phyloP scores from a whole-genome alignment of 2,329 filamentous ascomycete species.

The Elsinoe necatrix region DNA sequence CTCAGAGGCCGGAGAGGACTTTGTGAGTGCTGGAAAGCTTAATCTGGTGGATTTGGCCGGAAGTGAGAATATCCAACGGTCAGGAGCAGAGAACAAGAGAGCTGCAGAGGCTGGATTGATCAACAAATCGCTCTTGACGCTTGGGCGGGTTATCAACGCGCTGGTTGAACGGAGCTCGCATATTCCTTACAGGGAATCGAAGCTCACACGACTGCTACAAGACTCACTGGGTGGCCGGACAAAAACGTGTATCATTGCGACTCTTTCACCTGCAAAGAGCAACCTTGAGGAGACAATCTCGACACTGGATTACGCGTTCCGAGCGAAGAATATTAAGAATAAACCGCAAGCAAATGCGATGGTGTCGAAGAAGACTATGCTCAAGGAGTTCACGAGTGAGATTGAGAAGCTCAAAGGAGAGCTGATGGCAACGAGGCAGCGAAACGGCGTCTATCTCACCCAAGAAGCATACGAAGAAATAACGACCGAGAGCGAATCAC shows the following conservation, averaged over 20 bases:
- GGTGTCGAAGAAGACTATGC: constrained; percentile 84
- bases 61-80: constrained; percentile 95
- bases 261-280: constrained; percentile 85
- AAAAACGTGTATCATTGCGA: constrained; percentile 98
- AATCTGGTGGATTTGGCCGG: constrained; percentile 95
- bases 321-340: constrained; percentile 97
- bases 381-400: constrained; percentile 82
- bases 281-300: constrained; percentile 98
- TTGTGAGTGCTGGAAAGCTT: constrained; percentile 82
- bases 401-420: constrained; percentile 94
- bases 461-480: constrained; percentile 86
- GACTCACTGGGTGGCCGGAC: constrained; percentile 92
- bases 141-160: constrained; percentile 95
- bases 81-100: constrained; percentile 95
- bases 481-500: constrained; percentile 82
- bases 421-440: constrained; percentile 80
- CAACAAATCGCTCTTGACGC: constrained; percentile 92
- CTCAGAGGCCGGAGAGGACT: constrained; percentile 78
- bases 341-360: constrained; percentile 92
- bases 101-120: constrained; percentile 92
- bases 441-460: constrained; percentile 90
- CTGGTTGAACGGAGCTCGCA: constrained; percentile 83
- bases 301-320: constrained; percentile 93
- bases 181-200: constrained; percentile 90
- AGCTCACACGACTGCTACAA: constrained; percentile 87